phyloP scores from a whole-genome alignment of 2,329 filamentous ascomycete species.

The Monosporascus ibericus region DNA sequence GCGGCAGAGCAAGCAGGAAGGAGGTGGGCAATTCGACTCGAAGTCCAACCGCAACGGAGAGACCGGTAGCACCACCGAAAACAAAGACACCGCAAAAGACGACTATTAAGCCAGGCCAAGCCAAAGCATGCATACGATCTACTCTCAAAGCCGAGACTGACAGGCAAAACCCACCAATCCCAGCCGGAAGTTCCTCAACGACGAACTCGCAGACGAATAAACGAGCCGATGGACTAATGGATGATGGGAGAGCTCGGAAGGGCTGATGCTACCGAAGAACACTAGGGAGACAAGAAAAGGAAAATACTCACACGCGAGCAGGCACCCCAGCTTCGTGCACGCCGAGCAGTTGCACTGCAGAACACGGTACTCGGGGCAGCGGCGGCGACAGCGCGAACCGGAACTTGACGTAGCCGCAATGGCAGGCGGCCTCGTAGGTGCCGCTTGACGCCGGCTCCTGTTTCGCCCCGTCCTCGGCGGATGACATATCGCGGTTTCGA shows the following conservation, averaged over 20 bases:
- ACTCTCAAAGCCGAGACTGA: too few relatives aligned
- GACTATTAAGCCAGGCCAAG: too few relatives aligned
- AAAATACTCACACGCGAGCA: conserved; percentile 37
- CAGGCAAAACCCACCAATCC: too few relatives aligned
- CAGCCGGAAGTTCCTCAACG: too few relatives aligned
- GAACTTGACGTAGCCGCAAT: conserved; percentile 46
- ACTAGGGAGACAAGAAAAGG: background rate
- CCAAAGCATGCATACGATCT: too few relatives aligned
- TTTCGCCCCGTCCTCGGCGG: background rate
- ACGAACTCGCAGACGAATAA: too few relatives aligned
- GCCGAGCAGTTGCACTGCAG: conserved; percentile 49
- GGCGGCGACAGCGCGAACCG: conserved; percentile 42
- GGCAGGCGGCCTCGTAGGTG: conserved; percentile 44
- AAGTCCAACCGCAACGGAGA: too few relatives aligned
- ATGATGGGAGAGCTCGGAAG: background rate
- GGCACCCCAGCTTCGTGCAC: conserved; percentile 44
- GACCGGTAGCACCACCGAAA: too few relatives aligned
- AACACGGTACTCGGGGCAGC: conserved; percentile 37
- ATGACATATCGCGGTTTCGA: background rate
- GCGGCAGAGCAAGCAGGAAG: background rate
- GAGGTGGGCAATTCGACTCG: too few relatives aligned
- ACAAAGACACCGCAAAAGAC: too few relatives aligned
- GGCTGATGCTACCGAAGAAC: background rate
- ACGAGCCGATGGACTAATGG: background rate
- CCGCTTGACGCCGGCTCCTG: conserved; percentile 3